Percentiles rank a stretch among this genome's conserved stretches.
phyloP scores from a whole-genome alignment of 108 stramenopile genomes.

The Chaetoceros muelleri region DNA sequence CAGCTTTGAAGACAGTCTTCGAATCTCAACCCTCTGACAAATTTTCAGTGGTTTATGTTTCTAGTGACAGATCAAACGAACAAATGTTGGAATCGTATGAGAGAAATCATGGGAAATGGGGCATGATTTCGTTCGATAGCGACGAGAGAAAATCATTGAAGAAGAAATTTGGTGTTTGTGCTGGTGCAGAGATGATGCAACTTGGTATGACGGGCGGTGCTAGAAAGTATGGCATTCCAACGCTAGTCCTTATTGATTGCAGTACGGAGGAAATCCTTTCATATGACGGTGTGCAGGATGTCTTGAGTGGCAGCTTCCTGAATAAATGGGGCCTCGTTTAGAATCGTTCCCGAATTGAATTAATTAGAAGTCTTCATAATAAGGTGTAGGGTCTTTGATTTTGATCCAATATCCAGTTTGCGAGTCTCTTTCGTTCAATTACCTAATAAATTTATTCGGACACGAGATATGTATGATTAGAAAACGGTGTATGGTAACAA shows the following conservation, averaged over 20 bases:
- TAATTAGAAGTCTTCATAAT: no score
- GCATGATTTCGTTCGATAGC: constrained; percentile 19
- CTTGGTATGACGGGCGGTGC: constrained; percentile 17
- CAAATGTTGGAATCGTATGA: constrained; percentile 9
- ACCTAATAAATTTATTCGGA: no score
- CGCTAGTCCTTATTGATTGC: constrained; percentile 19
- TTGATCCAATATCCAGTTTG: no score
- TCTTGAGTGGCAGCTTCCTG: constrained; percentile 4
- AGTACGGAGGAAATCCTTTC: constrained; percentile 11
- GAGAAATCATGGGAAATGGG: not conserved
- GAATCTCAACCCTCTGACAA: not conserved
- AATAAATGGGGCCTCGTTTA: not conserved
- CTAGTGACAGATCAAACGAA: constrained; percentile 15
- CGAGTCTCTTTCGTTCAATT: no score
- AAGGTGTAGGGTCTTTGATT: no score
- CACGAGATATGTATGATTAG: no score
- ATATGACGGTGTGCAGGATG: constrained; percentile 17
- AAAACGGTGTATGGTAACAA: no score
- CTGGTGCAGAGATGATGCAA: constrained; percentile 14
- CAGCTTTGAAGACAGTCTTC: constrained; percentile 8
- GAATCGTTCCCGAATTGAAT: no score
- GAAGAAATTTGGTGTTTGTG: constrained; percentile 26
- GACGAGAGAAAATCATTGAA: constrained; percentile 17
- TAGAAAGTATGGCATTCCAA: constrained; percentile 28
- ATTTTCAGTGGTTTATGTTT: constrained; percentile 28